phyloP scores from a whole-genome alignment of 169 alveolate species.

The Plasmodium knowlesi region DNA sequence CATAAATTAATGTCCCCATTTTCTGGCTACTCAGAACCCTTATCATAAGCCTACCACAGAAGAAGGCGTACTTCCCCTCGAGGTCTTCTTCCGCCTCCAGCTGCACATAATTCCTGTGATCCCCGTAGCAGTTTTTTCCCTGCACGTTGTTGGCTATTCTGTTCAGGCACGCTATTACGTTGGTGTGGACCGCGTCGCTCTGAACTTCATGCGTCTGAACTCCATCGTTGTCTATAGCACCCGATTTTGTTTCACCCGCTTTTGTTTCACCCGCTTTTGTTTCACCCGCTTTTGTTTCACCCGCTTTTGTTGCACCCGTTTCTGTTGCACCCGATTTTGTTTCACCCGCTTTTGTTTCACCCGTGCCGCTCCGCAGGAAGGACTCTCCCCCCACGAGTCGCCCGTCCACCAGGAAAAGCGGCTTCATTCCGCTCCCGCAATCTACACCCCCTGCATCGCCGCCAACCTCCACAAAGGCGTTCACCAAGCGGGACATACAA shows the following conservation, averaged over 20 bases:
- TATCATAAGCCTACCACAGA: slow-evolving; percentile 39
- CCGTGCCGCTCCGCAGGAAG: neutral
- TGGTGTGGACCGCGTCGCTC: neutral
- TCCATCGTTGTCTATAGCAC: neutral
- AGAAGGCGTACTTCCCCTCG: slow-evolving; percentile 10
- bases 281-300: neutral
- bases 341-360: neutral
- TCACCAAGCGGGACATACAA: neutral
- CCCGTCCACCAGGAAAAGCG: neutral
- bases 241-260: neutral
- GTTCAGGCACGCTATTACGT: slow-evolving; percentile 11
- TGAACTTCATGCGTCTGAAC: neutral
- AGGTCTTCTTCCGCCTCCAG: slow-evolving; percentile 13
- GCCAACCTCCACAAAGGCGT: slow-evolving; percentile 9
- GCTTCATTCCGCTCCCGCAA: neutral
- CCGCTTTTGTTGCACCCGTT: neutral
- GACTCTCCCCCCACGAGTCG: neutral
- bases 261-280: neutral
- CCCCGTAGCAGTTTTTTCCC: slow-evolving; percentile 40
- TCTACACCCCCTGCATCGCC: neutral
- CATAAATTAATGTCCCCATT: slow-evolving; percentile 4
- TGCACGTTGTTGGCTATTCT: slow-evolving; percentile 45
- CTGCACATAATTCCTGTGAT: neutral
- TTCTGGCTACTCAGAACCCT: slow-evolving; percentile 14
- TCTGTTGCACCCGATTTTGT: neutral